Evolutionary conservation across 208 protist genomes (phyloP).

Genomic region (Acanthamoeba royreba): DNA sequence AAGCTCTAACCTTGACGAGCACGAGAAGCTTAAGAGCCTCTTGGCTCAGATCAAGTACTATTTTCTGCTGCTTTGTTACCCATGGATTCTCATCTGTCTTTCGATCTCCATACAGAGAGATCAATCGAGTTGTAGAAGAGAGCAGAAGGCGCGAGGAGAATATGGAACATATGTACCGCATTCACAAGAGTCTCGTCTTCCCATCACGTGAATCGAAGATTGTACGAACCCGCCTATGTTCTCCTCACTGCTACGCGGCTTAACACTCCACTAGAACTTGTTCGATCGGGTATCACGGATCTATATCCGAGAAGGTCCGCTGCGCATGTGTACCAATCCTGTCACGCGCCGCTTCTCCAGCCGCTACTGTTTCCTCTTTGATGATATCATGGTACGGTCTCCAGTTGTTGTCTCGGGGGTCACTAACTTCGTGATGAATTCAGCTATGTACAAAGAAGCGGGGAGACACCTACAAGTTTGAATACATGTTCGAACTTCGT

Average conservation of each 20-base stretch:
- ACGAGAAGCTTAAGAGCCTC: neutral
- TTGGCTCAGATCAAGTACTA: neutral
- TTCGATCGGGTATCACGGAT: neutral
- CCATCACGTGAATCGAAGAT: neutral
- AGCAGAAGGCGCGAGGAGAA: neutral
- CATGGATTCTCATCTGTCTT: neutral
- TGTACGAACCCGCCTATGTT: neutral
- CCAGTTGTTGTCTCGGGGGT: neutral
- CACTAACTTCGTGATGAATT: neutral
- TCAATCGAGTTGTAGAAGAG: neutral
- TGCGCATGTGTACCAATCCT: neutral
- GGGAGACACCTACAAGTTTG: neutral
- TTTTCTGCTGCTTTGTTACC: neutral
- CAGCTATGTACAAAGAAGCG: neutral
- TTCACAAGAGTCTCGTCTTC: neutral
- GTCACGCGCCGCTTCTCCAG: neutral
- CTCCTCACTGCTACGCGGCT: too few species aligned
- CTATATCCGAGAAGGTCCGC: neutral
- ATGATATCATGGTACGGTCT: neutral
- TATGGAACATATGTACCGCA: neutral
- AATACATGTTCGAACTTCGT: neutral
- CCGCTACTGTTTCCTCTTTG: neutral
- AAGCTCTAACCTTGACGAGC: neutral
- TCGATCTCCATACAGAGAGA: too few species aligned
- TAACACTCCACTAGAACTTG: too few species aligned